Evolutionary conservation across 305 asterid genomes (phyloP).

Genomic region (Solanum aculeatissimum): DNA sequence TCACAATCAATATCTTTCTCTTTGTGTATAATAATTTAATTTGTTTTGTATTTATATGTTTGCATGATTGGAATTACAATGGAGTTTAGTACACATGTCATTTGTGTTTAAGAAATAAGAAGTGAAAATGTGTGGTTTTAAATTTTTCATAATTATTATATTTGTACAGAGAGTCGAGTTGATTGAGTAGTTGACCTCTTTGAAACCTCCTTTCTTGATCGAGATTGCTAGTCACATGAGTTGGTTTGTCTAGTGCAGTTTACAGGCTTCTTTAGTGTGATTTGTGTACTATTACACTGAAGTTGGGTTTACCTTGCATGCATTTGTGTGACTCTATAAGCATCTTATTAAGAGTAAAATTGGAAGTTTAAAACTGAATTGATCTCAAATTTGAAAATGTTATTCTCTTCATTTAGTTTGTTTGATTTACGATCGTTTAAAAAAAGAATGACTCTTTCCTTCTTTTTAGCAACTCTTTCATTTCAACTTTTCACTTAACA

Average conservation of each 20-base stretch:
- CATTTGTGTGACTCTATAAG: background rate
- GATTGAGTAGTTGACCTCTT: background rate
- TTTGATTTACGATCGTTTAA: too few relatives aligned
- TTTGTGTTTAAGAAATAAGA: background rate
- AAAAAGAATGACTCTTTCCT: too few relatives aligned
- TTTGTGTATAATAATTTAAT: background rate
- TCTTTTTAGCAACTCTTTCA: too few relatives aligned
- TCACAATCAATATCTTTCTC: background rate
- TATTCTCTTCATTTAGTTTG: too few relatives aligned
- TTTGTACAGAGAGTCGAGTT: accelerated
- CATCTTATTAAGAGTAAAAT: background rate
- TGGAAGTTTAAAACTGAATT: background rate
- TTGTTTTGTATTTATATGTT: background rate
- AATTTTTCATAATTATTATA: background rate
- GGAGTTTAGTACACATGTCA: background rate
- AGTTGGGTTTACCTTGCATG: background rate
- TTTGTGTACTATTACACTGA: background rate
- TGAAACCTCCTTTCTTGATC: too few relatives aligned
- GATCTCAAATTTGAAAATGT: background rate
- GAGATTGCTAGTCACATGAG: background rate
- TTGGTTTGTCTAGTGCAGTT: background rate
- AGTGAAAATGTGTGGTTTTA: background rate
- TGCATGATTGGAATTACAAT: background rate
- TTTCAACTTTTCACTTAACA: too few relatives aligned
- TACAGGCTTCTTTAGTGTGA: background rate